Evolutionary conservation across 192 early-diverging fungal genomes (phyloP).

Genomic region (Podila epicladia): DNA sequence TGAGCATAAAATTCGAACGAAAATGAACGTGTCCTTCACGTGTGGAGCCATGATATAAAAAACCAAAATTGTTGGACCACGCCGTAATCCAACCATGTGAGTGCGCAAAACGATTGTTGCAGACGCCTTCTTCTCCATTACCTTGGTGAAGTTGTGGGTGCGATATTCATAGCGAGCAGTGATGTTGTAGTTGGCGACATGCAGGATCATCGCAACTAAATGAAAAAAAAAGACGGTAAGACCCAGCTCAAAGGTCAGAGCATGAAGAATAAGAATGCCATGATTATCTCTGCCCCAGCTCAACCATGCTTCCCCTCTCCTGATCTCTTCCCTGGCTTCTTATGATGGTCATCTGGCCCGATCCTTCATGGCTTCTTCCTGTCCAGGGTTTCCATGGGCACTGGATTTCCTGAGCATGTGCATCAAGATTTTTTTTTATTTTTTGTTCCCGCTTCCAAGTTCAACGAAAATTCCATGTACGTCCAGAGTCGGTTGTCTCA

Average conservation of each 20-base stretch:
- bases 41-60: background rate
- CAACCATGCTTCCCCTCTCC: too few relatives aligned
- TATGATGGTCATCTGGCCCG: too few relatives aligned
- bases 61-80: too few relatives aligned
- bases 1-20: too few relatives aligned
- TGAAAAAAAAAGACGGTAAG: background rate
- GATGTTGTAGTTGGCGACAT: conserved; percentile 46
- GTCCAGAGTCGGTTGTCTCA: background rate
- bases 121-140: background rate
- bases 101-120: background rate
- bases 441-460: background rate
- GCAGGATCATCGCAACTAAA: conserved; percentile 39
- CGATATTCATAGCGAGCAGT: conserved; percentile 42
- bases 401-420: background rate
- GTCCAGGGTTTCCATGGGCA: too few relatives aligned
- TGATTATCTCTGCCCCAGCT: background rate
- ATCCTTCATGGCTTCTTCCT: too few relatives aligned
- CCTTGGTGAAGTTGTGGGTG: conserved; percentile 47
- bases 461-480: too few relatives aligned
- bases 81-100: background rate
- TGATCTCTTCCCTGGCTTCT: too few relatives aligned
- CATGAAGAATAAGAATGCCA: background rate
- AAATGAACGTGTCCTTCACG: background rate
- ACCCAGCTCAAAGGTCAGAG: background rate
- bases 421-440: background rate